These are phyloP conservation scores for Sporobolomyces roseus DNA, from an alignment of 768 basidiomycete species.

Conservation along the genomic window DNA sequence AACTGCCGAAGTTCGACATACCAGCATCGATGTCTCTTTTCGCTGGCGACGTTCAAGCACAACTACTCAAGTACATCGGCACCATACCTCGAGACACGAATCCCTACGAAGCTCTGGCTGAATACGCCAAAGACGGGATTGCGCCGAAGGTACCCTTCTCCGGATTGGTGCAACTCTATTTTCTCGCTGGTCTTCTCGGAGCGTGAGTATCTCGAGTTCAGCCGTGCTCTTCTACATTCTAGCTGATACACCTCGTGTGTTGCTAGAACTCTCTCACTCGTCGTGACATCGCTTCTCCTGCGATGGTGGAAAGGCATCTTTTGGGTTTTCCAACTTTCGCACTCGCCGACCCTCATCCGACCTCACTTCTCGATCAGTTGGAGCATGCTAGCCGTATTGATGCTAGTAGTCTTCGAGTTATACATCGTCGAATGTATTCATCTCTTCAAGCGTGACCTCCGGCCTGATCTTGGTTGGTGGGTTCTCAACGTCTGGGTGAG, in stretches of 20 bases:
- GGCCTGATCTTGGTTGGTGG: slow-evolving; percentile 2
- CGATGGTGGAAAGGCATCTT: slow-evolving; percentile 6
- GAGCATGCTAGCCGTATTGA: background rate
- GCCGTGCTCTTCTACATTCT: background rate
- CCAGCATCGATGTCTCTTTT: too few relatives aligned
- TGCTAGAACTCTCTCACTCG: background rate
- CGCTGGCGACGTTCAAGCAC: background rate
- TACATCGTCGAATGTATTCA: background rate
- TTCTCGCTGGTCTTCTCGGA: background rate
- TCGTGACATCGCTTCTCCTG: slow-evolving; percentile 5
- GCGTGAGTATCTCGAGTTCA: background rate
- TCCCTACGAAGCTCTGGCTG: background rate
- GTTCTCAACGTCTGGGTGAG: background rate
- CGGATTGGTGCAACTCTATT: background rate
- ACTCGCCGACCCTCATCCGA: slow-evolving; percentile 1
- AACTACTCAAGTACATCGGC: background rate
- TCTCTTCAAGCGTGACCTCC: slow-evolving; percentile 4
- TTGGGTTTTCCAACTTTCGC: slow-evolving; percentile 1
- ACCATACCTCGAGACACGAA: background rate
- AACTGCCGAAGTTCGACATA: too few relatives aligned
- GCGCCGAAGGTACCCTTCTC: background rate
- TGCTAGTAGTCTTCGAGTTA: slow-evolving; percentile 4
- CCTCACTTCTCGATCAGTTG: slow-evolving; percentile 15
- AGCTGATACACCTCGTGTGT: background rate
- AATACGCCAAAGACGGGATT: background rate